Evolutionary conservation across 2,329 filamentous ascomycete species (phyloP).

Genomic region (Thermoascus crustaceus): DNA sequence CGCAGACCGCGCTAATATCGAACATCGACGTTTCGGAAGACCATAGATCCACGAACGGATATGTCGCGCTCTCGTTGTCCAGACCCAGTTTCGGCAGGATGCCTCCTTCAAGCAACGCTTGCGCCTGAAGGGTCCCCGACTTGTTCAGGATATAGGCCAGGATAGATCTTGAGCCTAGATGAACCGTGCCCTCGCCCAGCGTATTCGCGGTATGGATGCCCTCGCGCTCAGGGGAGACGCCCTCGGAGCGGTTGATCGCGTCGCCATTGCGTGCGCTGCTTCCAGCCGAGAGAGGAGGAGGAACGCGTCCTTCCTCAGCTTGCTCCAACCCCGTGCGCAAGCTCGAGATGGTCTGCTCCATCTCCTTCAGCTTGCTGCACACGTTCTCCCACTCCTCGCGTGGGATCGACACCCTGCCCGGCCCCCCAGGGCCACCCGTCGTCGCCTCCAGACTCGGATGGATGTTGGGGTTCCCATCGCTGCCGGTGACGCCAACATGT

Average conservation of each 20-base stretch:
- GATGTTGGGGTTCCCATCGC: constrained; percentile 5
- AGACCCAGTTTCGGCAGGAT: constrained; percentile 55
- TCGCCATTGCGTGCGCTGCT: constrained; percentile 17
- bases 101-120: constrained; percentile 52
- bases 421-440: constrained; percentile 7
- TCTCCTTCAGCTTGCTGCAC: constrained; percentile 33
- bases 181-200: constrained; percentile 51
- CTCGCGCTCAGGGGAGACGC: constrained; percentile 37
- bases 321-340: constrained; percentile 32
- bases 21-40: constrained; percentile 52
- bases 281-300: constrained; percentile 17
- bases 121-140: constrained; percentile 40
- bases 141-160: constrained; percentile 52
- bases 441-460: constrained; percentile 9
- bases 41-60: constrained; percentile 59
- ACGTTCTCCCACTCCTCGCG: constrained; percentile 39
- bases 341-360: constrained; percentile 35
- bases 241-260: constrained; percentile 12
- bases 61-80: constrained; percentile 57
- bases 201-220: constrained; percentile 55
- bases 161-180: constrained; percentile 54
- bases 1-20: constrained; percentile 50
- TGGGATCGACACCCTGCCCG: constrained; percentile 29
- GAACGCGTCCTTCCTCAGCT: constrained; percentile 21
- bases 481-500: constrained; percentile 2